phyloP scores from a whole-genome alignment of 75 land plant genomes.

The Pinus albicaulis region DNA sequence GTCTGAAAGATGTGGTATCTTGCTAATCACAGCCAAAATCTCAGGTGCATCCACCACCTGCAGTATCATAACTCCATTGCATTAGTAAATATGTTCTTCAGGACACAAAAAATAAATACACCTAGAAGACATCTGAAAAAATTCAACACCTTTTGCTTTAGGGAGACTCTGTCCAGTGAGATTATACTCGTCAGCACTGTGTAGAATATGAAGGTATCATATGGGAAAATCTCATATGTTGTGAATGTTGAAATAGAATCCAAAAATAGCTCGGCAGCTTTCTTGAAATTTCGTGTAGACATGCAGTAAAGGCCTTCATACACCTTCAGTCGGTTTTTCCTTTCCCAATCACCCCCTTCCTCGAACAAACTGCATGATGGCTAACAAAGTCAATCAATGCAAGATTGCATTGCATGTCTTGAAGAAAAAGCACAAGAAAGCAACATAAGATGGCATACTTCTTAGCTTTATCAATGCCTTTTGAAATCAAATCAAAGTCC shows the following conservation, averaged over 20 bases:
- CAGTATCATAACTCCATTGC: not conserved
- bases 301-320: conserved; percentile 96
- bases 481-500: conserved; percentile 93
- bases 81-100: not conserved
- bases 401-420: not conserved
- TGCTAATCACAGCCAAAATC: conserved; percentile 90
- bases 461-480: conserved; percentile 96
- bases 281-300: conserved; percentile 96
- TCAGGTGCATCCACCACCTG: conserved; percentile 99
- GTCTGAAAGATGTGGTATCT: conserved; percentile 81
- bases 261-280: conserved; percentile 84
- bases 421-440: not conserved
- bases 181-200: conserved; percentile 95
- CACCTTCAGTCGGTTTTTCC: conserved; percentile 95
- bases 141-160: conserved; percentile 78
- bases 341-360: conserved; percentile 99
- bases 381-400: conserved; percentile 3
- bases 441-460: conserved; percentile 36
- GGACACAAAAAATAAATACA: not conserved
- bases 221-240: conserved; percentile 91
- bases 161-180: conserved; percentile 90
- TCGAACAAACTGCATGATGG: conserved; percentile 67
- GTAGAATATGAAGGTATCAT: conserved; percentile 95
- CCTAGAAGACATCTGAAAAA: not conserved
- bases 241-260: conserved; percentile 99